Conservation (phyloP, 257 asterid species). For the Echites panduratus region DNA sequence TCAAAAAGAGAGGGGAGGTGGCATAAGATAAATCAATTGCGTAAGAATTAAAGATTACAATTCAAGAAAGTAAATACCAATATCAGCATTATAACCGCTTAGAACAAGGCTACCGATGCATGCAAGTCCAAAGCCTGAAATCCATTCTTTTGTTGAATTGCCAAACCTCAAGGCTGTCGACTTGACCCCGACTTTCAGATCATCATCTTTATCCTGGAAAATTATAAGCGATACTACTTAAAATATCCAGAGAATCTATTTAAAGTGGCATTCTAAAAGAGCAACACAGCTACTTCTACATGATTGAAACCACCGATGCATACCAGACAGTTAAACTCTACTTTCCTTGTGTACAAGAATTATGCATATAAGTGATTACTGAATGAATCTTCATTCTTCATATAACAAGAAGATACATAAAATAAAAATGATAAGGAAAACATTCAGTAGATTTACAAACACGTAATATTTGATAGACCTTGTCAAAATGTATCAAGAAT, state of each 20-base stretch:
- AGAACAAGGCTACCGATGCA: slow-evolving; percentile 71
- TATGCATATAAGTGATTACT: not conserved
- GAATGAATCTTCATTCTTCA: not conserved
- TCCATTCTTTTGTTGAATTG: slow-evolving; percentile 78
- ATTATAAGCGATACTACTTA: not conserved
- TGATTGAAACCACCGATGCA: not conserved
- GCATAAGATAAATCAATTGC: not conserved
- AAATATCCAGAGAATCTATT: not conserved
- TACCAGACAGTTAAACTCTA: not conserved
- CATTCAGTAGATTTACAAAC: not conserved
- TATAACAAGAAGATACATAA: not conserved
- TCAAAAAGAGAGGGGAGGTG: not conserved
- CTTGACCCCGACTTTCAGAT: slow-evolving; percentile 79
- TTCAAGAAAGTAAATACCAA: slow-evolving; percentile 37
- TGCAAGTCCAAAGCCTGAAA: slow-evolving; percentile 74
- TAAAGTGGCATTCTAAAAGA: not conserved
- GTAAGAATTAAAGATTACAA: not conserved
- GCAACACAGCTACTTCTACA: not conserved
- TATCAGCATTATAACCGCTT: slow-evolving; percentile 67
- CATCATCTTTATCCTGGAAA: slow-evolving; percentile 85
- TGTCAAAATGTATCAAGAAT: not conserved
- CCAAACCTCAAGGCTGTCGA: slow-evolving; percentile 94
- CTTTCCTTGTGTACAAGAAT: not conserved
- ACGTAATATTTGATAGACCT: not conserved
- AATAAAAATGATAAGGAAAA: not conserved